Conservation (phyloP, 768 basidiomycete genomes). For the Baorangia bicolor region DNA sequence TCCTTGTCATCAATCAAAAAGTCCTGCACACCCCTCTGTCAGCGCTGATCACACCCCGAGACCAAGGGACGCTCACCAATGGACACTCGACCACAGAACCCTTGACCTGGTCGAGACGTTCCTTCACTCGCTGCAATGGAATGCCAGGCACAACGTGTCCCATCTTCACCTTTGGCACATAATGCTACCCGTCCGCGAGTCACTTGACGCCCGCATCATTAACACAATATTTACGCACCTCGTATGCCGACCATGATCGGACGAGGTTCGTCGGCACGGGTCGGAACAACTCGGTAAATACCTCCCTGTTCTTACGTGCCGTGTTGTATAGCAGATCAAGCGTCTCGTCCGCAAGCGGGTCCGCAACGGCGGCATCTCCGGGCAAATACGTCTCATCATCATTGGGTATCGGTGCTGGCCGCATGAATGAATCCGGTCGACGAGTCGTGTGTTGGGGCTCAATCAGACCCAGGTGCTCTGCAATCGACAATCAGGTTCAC, state of each 20-base stretch:
- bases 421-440: slow-evolving; percentile 62
- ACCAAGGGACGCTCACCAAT: slow-evolving; percentile 44
- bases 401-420: slow-evolving; percentile 69
- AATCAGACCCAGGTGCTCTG: slow-evolving; percentile 88
- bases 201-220: neutral
- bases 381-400: slow-evolving; percentile 57
- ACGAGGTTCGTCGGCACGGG: slow-evolving; percentile 86
- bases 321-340: slow-evolving; percentile 63
- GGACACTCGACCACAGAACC: slow-evolving; percentile 78
- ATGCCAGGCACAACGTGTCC: slow-evolving; percentile 78
- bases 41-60: slow-evolving; percentile 1
- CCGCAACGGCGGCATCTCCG: slow-evolving; percentile 70
- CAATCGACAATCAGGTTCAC: slow-evolving; percentile 6
- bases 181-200: slow-evolving; percentile 46
- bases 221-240: slow-evolving; percentile 47
- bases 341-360: slow-evolving; percentile 69
- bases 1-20: slow-evolving; percentile 82
- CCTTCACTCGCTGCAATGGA: slow-evolving; percentile 69
- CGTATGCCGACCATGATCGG: slow-evolving; percentile 74
- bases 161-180: slow-evolving; percentile 71
- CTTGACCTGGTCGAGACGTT: slow-evolving; percentile 63
- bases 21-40: slow-evolving; percentile 46
- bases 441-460: slow-evolving; percentile 57
- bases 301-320: slow-evolving; percentile 76
- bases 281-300: slow-evolving; percentile 84